phyloP scores from a whole-genome alignment of 1,284 basidiomycete genomes.

The Marasmius oreades region DNA sequence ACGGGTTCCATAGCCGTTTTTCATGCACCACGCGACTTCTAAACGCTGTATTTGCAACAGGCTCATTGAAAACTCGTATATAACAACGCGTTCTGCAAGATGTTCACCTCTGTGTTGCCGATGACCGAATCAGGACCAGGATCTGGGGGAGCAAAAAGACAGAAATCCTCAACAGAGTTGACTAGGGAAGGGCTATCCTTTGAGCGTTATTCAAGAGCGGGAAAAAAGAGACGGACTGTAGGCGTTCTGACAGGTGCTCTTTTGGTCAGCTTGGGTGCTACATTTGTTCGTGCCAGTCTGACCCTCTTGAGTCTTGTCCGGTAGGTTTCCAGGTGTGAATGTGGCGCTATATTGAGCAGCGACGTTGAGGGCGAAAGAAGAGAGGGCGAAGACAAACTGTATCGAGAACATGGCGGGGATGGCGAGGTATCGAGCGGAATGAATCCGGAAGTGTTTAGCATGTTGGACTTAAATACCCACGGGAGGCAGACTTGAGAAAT shows the following conservation, averaged over 20 bases:
- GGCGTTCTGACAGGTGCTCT: constrained; percentile 63
- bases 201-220: neutral
- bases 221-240: constrained; percentile 40
- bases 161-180: constrained; percentile 63
- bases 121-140: constrained; percentile 51
- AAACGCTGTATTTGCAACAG: constrained; percentile 43
- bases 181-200: constrained; percentile 31
- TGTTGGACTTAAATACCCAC: neutral
- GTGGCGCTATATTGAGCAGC: constrained; percentile 40
- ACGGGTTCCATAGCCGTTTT: constrained; percentile 62
- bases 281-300: constrained; percentile 68
- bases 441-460: neutral
- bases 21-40: constrained; percentile 68
- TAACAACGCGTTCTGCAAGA: constrained; percentile 6
- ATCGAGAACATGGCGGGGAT: neutral
- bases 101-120: constrained; percentile 51
- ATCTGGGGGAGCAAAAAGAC: constrained; percentile 51
- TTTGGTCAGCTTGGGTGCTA: constrained; percentile 52
- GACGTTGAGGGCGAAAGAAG: neutral
- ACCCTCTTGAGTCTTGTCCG: constrained; percentile 51
- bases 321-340: constrained; percentile 43
- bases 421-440: neutral
- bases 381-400: neutral
- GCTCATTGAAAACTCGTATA: constrained; percentile 1
- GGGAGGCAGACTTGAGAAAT: neutral